phyloP scores from a whole-genome alignment of 306 rosid species.

The Pyrus pyrifolia region DNA sequence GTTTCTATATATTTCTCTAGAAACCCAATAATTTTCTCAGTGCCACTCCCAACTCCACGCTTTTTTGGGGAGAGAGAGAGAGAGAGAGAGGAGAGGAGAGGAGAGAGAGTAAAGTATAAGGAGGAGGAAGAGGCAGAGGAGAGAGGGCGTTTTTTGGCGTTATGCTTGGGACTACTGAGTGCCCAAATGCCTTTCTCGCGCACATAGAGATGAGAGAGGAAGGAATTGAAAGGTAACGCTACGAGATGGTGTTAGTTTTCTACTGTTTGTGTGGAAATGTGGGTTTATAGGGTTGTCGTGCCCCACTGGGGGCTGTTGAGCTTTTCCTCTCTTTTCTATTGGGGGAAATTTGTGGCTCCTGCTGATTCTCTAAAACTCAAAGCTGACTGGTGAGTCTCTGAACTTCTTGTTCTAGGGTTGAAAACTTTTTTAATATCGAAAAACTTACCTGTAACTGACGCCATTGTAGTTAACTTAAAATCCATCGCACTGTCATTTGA shows the following conservation, averaged over 20 bases:
- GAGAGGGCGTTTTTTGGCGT: slow-evolving; percentile 40
- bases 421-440: too few species aligned
- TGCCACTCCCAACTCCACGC: slow-evolving; percentile 30
- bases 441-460: too few species aligned
- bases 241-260: neutral
- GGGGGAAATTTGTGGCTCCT: neutral
- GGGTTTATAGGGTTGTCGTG: neutral
- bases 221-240: slow-evolving; percentile 41
- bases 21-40: slow-evolving; percentile 8
- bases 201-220: neutral
- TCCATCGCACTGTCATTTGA: too few species aligned
- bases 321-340: neutral
- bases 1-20: too few species aligned
- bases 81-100: slow-evolving; percentile 13
- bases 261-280: neutral
- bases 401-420: neutral
- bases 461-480: too few species aligned
- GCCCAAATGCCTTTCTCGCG: slow-evolving; percentile 14
- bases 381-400: neutral
- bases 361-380: neutral
- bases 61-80: neutral
- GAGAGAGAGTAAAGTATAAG: slow-evolving; percentile 29
- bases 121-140: slow-evolving; percentile 3
- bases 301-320: too few species aligned
- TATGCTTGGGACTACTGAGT: slow-evolving; percentile 20